Evolutionary conservation across 768 basidiomycete species (phyloP), one percentile per base, ranked within the genome.

Genomic region (Hericium alpestre): DNA sequence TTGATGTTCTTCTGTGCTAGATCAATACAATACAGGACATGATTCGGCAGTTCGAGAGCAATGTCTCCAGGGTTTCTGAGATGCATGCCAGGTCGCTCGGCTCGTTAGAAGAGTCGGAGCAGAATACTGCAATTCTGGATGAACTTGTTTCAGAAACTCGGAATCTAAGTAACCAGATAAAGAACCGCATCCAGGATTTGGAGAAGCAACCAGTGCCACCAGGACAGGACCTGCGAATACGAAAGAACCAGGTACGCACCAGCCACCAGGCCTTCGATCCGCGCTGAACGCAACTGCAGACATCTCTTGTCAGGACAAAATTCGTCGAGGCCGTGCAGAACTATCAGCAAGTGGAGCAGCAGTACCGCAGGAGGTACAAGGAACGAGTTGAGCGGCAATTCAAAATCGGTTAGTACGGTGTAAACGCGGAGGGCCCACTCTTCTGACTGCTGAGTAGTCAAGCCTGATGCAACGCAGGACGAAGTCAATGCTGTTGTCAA

Each of bases 401-500:
- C 72, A 90, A 82, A 66, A 95, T 94, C 59, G 88, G 88, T 86
- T 47, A 12, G 80, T 66, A 15, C 12, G 50, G 3, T 16, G 2
- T 11, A 11, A 46, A 0, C 43, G 38, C 51, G 48, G 5, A 10
- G 43, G 37, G 54, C 37, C 39, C 52, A 15, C 52, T 25, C 60
- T 7, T 41, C 49, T 39, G 38, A 37, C 47, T 39, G 25, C 13
- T 23, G 3, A 22, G 0, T 59, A 90, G 93, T 93, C 56, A 96
- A 96, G 73, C 93, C 93, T 51, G 84, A 94, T 70, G 94, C 94
- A 4, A 83, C 92, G 0, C 85, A 85, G 1, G 91, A 95, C 56
- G 94, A 97, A 71, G 75, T 97, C 59, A 74, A 77, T 53, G 84
- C 88, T 15, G 93, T 89, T n/a, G 85, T 93, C 38, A 85, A 93